Conservation (phyloP, 345 rosid genomes). For the Sonneratia caseolaris region DNA sequence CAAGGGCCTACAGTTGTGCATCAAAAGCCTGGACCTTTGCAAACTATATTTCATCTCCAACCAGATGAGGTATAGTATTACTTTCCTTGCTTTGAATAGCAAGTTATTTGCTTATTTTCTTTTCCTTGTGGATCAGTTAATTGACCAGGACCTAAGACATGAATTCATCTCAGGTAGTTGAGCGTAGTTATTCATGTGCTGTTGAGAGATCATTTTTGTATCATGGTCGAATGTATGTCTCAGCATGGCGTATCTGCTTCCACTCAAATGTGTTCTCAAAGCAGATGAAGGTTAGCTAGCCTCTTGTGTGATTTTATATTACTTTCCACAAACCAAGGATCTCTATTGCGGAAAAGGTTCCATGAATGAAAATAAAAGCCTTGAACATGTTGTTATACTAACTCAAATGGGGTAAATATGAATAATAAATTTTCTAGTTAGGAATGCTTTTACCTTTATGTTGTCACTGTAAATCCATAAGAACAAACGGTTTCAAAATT, state of each 20-base stretch:
- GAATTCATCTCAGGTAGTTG: conserved; percentile 52
- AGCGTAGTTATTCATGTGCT: conserved; percentile 91
- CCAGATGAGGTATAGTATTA: conserved; percentile 60
- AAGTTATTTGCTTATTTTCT: not conserved
- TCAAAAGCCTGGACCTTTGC: conserved; percentile 93
- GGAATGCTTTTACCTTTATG: not conserved
- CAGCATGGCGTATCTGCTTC: conserved; percentile 97
- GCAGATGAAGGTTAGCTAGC: conserved; percentile 85
- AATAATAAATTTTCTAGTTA: not conserved
- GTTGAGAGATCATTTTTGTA: conserved; percentile 96
- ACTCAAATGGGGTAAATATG: not conserved
- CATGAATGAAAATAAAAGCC: not conserved
- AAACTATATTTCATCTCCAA: conserved; percentile 79
- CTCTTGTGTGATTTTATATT: not conserved
- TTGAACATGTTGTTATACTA: not conserved
- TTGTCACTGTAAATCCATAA: not conserved
- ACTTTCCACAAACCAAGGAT: not conserved
- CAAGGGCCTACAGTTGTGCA: conserved; percentile 91
- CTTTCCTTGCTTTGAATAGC: not conserved
- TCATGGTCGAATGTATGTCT: conserved; percentile 97
- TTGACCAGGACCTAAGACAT: conserved; percentile 8
- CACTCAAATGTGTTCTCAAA: conserved; percentile 97
- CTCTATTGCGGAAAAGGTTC: not conserved
- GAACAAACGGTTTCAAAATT: not conserved
- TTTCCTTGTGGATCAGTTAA: not conserved